These are phyloP conservation scores for Penicillium sp. DNA, from an alignment of 2,329 filamentous ascomycete genomes.

Conservation along the genomic window DNA sequence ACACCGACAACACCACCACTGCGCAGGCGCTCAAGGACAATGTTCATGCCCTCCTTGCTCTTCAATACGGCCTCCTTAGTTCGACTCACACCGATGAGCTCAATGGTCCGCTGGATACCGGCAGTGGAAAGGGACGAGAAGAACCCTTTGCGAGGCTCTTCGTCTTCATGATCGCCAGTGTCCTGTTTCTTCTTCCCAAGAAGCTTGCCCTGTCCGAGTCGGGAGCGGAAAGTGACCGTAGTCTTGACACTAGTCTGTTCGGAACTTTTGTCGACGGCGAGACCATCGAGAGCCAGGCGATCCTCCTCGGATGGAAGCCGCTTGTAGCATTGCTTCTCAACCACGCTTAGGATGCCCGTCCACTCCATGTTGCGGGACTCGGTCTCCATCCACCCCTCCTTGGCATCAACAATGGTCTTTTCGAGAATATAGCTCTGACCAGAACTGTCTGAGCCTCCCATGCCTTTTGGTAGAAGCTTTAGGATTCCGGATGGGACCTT, in stretches of 20 bases:
- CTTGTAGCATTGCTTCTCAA: slow-evolving; percentile 60
- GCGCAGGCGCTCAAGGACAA: slow-evolving; percentile 63
- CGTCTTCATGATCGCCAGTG: slow-evolving; percentile 49
- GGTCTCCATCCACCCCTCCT: slow-evolving; percentile 66
- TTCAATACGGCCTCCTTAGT: slow-evolving; percentile 62
- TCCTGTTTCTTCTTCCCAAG: slow-evolving; percentile 44
- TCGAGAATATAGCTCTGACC: slow-evolving; percentile 65
- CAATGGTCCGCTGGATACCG: slow-evolving; percentile 63
- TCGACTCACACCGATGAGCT: slow-evolving; percentile 60
- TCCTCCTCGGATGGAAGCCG: slow-evolving; percentile 41
- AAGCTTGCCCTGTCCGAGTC: slow-evolving; percentile 59
- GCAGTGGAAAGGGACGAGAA: slow-evolving; percentile 60
- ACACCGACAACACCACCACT: slow-evolving; percentile 66
- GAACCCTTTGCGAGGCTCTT: slow-evolving; percentile 55
- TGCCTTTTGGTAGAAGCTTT: slow-evolving; percentile 60
- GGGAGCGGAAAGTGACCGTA: slow-evolving; percentile 61
- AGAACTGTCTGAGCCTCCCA: slow-evolving; percentile 58
- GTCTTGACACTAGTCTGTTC: slow-evolving; percentile 59
- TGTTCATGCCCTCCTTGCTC: slow-evolving; percentile 66
- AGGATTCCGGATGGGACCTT: slow-evolving; percentile 62
- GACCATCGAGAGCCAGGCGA: slow-evolving; percentile 25
- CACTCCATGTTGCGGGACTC: slow-evolving; percentile 65
- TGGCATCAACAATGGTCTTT: slow-evolving; percentile 60
- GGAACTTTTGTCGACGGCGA: slow-evolving; percentile 39
- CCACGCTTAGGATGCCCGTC: slow-evolving; percentile 64